phyloP scores from a whole-genome alignment of 2,329 filamentous ascomycete genomes.

The Colletotrichum orchidophilum region DNA sequence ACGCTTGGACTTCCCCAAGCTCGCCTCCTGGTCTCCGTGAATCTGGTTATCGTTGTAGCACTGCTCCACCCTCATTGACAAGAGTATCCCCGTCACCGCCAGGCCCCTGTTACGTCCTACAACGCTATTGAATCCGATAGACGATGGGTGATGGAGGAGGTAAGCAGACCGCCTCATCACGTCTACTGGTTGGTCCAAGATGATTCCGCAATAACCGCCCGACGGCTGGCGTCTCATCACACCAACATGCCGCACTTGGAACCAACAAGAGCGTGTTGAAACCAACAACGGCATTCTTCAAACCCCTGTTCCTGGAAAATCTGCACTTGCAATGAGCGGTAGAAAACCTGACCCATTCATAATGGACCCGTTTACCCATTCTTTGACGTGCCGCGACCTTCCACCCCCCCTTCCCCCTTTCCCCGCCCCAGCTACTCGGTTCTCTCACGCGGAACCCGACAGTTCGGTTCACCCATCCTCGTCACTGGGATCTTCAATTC shows the following conservation, averaged over 20 bases:
- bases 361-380: background rate
- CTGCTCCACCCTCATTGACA: background rate
- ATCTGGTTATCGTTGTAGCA: background rate
- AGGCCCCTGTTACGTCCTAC: background rate
- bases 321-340: background rate
- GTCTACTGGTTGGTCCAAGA: background rate
- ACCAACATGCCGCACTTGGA: background rate
- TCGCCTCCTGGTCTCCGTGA: background rate
- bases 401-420: background rate
- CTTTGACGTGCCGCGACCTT: background rate
- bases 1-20: background rate
- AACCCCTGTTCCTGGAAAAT: background rate
- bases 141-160: background rate
- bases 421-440: background rate
- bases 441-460: background rate
- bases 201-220: background rate
- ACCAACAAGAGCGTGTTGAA: background rate
- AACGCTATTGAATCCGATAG: background rate
- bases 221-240: background rate
- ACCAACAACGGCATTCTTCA: background rate
- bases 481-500: background rate
- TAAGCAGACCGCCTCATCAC: background rate
- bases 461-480: background rate
- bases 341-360: background rate
- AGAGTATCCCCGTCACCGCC: background rate